Evolutionary conservation across 2,329 filamentous ascomycete species (phyloP).

Genomic region (Trichoderma breve): DNA sequence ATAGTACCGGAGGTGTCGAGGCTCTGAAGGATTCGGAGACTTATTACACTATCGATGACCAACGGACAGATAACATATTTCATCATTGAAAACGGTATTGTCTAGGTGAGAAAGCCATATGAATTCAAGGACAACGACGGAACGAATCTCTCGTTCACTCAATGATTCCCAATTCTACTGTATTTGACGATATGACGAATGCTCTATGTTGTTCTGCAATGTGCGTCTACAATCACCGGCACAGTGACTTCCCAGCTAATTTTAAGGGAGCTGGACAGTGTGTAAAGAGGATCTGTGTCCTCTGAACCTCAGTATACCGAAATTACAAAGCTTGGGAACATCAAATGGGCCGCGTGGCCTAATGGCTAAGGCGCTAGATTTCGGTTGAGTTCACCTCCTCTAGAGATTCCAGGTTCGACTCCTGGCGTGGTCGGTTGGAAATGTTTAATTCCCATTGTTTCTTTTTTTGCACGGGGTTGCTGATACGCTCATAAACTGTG

Average conservation of each 20-base stretch:
- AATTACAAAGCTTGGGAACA: slow-evolving; percentile 10
- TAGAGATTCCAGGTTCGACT: slow-evolving; percentile 46
- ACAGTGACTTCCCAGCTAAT: neutral
- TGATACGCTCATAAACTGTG: slow-evolving; percentile 2
- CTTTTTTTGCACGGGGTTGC: neutral
- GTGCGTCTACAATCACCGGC: neutral
- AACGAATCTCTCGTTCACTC: neutral
- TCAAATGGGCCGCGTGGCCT: slow-evolving; percentile 40
- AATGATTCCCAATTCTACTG: neutral
- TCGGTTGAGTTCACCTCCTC: slow-evolving; percentile 35
- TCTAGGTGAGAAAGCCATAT: neutral
- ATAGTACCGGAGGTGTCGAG: neutral
- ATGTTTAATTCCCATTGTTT: neutral
- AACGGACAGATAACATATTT: neutral
- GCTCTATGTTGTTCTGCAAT: neutral
- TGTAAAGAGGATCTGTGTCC: rapidly evolving
- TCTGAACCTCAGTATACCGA: neutral
- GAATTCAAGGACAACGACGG: neutral
- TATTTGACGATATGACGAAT: neutral
- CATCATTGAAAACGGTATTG: neutral
- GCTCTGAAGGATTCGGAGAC: neutral
- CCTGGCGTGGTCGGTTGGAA: slow-evolving; percentile 40
- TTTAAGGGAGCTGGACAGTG: neutral
- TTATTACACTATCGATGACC: neutral
- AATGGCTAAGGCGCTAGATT: slow-evolving; percentile 47